These are phyloP conservation scores for Quercus robur DNA, from an alignment of 306 rosid genomes.

Conservation along the genomic window DNA sequence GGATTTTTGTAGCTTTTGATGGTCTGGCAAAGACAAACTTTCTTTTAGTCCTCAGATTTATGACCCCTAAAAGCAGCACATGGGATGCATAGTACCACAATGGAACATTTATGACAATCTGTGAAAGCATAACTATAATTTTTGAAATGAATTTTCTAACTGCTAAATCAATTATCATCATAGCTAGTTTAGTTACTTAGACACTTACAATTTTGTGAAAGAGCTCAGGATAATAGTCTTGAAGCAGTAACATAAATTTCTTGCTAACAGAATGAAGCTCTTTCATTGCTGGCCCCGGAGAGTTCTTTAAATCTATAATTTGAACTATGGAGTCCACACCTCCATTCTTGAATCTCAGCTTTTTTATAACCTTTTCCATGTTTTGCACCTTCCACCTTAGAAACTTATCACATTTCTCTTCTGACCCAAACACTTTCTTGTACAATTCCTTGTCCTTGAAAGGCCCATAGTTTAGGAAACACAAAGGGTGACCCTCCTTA, in stretches of 20 bases:
- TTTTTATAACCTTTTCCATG: constrained; percentile 52
- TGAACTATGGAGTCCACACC: constrained; percentile 58
- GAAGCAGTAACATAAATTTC: constrained; percentile 42
- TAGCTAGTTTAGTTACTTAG: background rate
- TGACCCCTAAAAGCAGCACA: constrained; percentile 46
- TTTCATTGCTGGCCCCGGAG: constrained; percentile 46
- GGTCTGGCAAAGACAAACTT: constrained; percentile 64
- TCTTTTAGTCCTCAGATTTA: constrained; percentile 44
- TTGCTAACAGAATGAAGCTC: constrained; percentile 47
- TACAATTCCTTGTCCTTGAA: constrained; percentile 41
- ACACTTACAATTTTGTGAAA: constrained; percentile 36
- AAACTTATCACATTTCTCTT: constrained; percentile 33
- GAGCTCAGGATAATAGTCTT: constrained; percentile 65
- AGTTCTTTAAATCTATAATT: constrained; percentile 61
- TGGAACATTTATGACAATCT: constrained; percentile 75
- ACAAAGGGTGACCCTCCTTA: constrained; percentile 65
- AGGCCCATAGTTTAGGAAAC: constrained; percentile 37
- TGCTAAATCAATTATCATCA: background rate
- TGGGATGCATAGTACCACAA: constrained; percentile 71
- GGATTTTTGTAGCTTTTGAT: constrained; percentile 55
- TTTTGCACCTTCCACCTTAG: constrained; percentile 65
- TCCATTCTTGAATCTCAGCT: constrained; percentile 47
- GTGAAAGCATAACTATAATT: constrained; percentile 1
- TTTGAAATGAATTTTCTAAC: background rate
- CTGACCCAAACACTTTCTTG: constrained; percentile 41